phyloP scores from a whole-genome alignment of 495 filamentous ascomycete genomes.

The Penicillium alfredii region DNA sequence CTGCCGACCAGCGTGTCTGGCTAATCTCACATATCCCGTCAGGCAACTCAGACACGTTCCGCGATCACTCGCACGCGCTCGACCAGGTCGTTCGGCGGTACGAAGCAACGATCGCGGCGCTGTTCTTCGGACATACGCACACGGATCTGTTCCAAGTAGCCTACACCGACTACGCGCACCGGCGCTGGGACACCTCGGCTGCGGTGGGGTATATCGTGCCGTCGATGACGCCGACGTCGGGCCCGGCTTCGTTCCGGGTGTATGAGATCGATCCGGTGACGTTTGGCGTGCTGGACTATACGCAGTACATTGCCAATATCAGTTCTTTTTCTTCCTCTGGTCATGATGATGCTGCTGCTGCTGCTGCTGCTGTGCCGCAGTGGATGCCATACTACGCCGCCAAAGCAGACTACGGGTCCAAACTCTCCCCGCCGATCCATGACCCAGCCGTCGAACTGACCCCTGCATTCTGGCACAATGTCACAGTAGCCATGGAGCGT shows the following conservation, averaged over 20 bases:
- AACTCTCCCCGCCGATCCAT: constrained; percentile 33
- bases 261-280: constrained; percentile 51
- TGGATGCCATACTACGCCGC: constrained; percentile 52
- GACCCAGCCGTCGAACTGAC: constrained; percentile 38
- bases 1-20: constrained; percentile 46
- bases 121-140: constrained; percentile 57
- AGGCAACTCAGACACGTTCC: constrained; percentile 42
- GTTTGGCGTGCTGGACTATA: constrained; percentile 47
- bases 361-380: too few relatives aligned
- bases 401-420: constrained; percentile 45
- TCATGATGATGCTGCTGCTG: too few relatives aligned
- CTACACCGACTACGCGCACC: constrained; percentile 41
- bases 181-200: constrained; percentile 32
- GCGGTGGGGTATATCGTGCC: constrained; percentile 47
- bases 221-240: constrained; percentile 48
- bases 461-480: constrained; percentile 54
- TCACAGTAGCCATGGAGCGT: constrained; percentile 40
- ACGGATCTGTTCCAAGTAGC: constrained; percentile 50
- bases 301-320: constrained; percentile 49
- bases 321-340: too few relatives aligned
- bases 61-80: constrained; percentile 47
- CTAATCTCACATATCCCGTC: constrained; percentile 49
- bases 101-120: constrained; percentile 44
- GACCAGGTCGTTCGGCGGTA: constrained; percentile 51
- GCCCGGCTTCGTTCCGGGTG: constrained; percentile 50